Evolutionary conservation across 2,329 filamentous ascomycete genomes (phyloP).

Genomic region (Neonectria sp.): DNA sequence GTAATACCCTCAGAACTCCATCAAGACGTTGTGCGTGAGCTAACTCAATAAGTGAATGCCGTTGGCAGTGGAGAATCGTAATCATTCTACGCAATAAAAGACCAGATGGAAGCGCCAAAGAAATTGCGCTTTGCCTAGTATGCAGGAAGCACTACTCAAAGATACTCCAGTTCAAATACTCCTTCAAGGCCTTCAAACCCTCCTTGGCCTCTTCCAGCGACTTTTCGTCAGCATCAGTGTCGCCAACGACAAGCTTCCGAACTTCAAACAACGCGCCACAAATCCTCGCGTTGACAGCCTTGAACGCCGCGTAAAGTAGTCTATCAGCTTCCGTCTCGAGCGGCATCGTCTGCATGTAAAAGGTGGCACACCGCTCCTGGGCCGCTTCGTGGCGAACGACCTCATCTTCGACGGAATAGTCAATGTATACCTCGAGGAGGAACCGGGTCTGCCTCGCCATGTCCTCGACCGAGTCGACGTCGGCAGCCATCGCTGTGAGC

Average conservation of each 20-base stretch:
- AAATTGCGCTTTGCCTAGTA: background rate
- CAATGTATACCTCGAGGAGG: constrained; percentile 56
- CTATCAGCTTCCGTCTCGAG: constrained; percentile 11
- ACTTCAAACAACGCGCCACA: constrained; percentile 15
- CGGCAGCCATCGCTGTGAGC: constrained; percentile 55
- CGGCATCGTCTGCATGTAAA: constrained; percentile 22
- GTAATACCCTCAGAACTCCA: background rate
- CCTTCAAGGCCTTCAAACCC: constrained; percentile 8
- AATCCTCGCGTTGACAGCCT: constrained; percentile 18
- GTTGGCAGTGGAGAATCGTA: background rate
- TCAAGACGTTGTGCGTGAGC: background rate
- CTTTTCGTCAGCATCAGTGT: background rate
- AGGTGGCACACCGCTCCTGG: constrained; percentile 19
- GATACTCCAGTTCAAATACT: constrained; percentile 9
- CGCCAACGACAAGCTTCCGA: background rate
- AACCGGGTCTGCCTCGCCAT: constrained; percentile 48
- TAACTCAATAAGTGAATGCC: background rate
- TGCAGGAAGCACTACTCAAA: constrained; percentile 7
- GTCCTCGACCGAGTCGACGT: constrained; percentile 30
- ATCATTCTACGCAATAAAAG: background rate
- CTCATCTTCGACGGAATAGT: constrained; percentile 47
- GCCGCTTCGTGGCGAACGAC: constrained; percentile 9
- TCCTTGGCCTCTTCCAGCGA: background rate
- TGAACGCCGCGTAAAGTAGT: constrained; percentile 11
- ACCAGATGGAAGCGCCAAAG: background rate